Evolutionary conservation across 2,329 filamentous ascomycete species (phyloP).

Genomic region (Dactylonectria estremocensis): DNA sequence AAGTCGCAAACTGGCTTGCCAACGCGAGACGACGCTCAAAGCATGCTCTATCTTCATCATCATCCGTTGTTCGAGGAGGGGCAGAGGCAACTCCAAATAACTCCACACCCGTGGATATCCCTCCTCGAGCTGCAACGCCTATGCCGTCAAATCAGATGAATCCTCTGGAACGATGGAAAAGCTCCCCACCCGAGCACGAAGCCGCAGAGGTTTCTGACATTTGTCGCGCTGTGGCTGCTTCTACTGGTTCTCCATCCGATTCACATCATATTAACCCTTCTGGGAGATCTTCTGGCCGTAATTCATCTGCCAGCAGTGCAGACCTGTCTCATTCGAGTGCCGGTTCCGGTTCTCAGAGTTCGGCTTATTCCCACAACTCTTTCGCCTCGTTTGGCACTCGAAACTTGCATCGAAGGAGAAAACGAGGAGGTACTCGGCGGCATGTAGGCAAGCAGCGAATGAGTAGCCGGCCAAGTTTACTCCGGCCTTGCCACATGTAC

Average conservation of each 20-base stretch:
- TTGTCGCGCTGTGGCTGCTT: conserved; percentile 36
- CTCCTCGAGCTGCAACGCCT: conserved; percentile 55
- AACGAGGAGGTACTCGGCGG: neutral
- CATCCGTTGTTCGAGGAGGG: neutral
- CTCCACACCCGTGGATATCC: conserved; percentile 61
- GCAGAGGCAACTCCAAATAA: neutral
- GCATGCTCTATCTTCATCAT: conserved; percentile 73
- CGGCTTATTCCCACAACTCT: neutral
- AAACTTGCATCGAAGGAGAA: neutral
- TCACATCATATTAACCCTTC: neutral
- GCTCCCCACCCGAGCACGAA: conserved; percentile 48
- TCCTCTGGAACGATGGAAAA: conserved; percentile 45
- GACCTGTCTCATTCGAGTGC: conserved; percentile 21
- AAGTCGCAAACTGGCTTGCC: conserved; percentile 89
- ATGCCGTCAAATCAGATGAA: conserved; percentile 38
- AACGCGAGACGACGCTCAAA: conserved; percentile 86
- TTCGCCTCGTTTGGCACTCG: neutral
- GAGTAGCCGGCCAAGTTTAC: neutral
- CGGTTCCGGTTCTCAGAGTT: neutral
- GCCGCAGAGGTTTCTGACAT: conserved; percentile 42
- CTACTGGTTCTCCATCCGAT: neutral
- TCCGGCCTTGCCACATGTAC: conserved; percentile 29
- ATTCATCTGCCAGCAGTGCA: conserved; percentile 34
- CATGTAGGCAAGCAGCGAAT: neutral
- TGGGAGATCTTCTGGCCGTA: conserved; percentile 1